Conservation (phyloP, 345 rosid genomes). For the Sonneratia caseolaris region DNA sequence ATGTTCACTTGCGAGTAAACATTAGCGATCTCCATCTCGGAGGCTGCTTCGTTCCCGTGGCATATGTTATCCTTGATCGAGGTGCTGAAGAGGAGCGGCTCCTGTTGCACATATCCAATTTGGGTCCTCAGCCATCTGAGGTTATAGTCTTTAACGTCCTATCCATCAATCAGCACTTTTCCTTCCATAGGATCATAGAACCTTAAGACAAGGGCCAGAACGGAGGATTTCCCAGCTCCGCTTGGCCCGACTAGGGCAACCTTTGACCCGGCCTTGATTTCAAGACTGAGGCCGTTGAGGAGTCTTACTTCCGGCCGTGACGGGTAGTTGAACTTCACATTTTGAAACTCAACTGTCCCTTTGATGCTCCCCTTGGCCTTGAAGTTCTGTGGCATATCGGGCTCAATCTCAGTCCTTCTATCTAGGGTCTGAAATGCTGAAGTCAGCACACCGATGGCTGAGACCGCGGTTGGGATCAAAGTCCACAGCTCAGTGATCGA, state of each 20-base stretch:
- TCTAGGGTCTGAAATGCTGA: conserved; percentile 52
- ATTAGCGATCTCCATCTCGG: conserved; percentile 41
- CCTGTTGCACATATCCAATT: conserved; percentile 50
- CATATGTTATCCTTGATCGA: conserved; percentile 39
- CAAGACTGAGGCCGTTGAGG: conserved; percentile 36
- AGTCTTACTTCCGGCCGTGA: conserved; percentile 43
- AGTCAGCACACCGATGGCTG: conserved; percentile 38
- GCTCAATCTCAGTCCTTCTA: conserved; percentile 39
- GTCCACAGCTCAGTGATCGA: conserved; percentile 70
- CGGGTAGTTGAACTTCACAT: conserved; percentile 45
- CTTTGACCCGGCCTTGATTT: conserved; percentile 37
- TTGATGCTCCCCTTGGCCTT: conserved; percentile 12
- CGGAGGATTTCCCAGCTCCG: conserved; percentile 59
- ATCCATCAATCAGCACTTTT: conserved; percentile 30
- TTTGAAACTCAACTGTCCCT: conserved; percentile 30
- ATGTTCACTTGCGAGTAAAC: conserved; percentile 41
- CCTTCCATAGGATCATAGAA: conserved; percentile 37
- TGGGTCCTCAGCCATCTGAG: conserved; percentile 34
- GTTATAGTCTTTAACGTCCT: conserved; percentile 27
- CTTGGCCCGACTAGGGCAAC: conserved; percentile 53
- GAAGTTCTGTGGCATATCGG: conserved; percentile 21
- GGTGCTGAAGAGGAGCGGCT: conserved; percentile 43
- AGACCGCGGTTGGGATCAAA: conserved; percentile 40
- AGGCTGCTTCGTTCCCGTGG: conserved; percentile 34
- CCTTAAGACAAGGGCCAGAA: conserved; percentile 44